Evolutionary conservation across 148 eudicot genomes (phyloP).

Genomic region (Dysphania ambrosioides): DNA sequence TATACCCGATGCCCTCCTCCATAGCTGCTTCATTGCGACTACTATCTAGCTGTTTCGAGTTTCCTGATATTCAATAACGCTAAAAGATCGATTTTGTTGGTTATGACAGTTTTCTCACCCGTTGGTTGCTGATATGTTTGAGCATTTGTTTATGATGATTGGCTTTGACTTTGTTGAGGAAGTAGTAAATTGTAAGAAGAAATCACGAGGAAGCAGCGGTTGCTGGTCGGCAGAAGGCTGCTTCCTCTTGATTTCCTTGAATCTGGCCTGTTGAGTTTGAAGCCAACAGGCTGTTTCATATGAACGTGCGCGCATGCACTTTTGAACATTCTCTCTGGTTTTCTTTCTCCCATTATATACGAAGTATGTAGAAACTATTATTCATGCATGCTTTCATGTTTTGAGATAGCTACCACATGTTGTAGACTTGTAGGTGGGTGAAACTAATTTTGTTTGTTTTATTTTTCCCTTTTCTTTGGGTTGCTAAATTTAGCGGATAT

Average conservation of each 20-base stretch:
- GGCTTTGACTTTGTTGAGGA: neutral
- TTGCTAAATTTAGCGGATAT: too few relatives aligned
- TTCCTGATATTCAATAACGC: neutral
- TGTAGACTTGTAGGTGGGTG: too few relatives aligned
- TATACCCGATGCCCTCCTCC: constrained; percentile 53
- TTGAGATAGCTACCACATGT: too few relatives aligned
- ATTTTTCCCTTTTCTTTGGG: too few relatives aligned
- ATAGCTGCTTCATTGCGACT: constrained; percentile 40
- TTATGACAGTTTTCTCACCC: neutral
- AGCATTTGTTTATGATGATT: neutral
- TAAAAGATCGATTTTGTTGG: neutral
- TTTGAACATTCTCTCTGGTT: neutral
- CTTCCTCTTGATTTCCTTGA: constrained; percentile 27
- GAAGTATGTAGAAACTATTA: too few relatives aligned
- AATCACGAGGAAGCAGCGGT: constrained; percentile 1
- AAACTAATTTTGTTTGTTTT: too few relatives aligned
- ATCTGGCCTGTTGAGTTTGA: neutral
- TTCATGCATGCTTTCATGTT: too few relatives aligned
- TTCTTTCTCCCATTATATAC: too few relatives aligned
- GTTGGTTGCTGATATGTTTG: neutral
- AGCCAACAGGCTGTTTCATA: neutral
- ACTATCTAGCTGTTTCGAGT: neutral
- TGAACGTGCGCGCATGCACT: constrained; percentile 3
- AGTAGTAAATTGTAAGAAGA: neutral
- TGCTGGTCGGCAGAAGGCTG: constrained; percentile 2